A percentile compares a stretch with the other conserved stretches of the same genome.
These are phyloP conservation scores for Mycosphaerella sp. DNA, from an alignment of 2,329 filamentous ascomycete genomes.

Conservation along the genomic window DNA sequence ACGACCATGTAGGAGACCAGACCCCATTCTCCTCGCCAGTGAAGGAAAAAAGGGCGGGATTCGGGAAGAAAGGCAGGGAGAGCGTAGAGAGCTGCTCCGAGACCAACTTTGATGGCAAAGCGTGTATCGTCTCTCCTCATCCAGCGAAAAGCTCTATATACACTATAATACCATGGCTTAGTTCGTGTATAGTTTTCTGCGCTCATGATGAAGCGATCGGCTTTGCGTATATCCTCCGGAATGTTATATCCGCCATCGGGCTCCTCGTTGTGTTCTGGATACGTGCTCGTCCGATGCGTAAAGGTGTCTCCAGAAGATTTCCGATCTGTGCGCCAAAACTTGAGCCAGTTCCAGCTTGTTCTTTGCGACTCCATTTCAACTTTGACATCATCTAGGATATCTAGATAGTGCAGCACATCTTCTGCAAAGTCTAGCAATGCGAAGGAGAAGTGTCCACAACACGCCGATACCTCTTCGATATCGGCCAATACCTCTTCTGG, in stretches of 20 bases:
- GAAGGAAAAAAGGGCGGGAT: conserved; percentile 72
- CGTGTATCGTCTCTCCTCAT: conserved; percentile 60
- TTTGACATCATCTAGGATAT: conserved; percentile 80
- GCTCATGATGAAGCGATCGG: conserved; percentile 24
- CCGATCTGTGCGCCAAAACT: conserved; percentile 57
- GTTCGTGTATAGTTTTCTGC: conserved; percentile 25
- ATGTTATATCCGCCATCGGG: conserved; percentile 24
- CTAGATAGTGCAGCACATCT: conserved; percentile 76
- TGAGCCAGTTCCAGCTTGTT: conserved; percentile 76
- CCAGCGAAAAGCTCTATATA: conserved; percentile 52
- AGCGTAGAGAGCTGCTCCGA: conserved; percentile 82
- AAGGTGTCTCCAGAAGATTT: conserved; percentile 3
- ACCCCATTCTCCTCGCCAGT: conserved; percentile 96
- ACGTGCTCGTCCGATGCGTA: conserved; percentile 17
- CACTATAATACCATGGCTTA: conserved; percentile 38
- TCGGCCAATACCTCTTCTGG: conserved; percentile 72
- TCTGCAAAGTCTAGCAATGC: conserved; percentile 85
- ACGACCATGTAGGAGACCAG: conserved; percentile 97
- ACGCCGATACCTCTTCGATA: conserved; percentile 95
- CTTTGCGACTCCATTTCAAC: conserved; percentile 54
- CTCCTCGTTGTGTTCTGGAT: conserved; percentile 26
- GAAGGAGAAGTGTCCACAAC: conserved; percentile 93
- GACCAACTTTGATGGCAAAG: conserved; percentile 88
- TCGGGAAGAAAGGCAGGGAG: conserved; percentile 76
- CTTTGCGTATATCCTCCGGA: conserved; percentile 27